Percentiles rank a stretch among this genome's conserved stretches.
phyloP scores from a whole-genome alignment of 805 yeast species.

The Osmozyma mogii region DNA sequence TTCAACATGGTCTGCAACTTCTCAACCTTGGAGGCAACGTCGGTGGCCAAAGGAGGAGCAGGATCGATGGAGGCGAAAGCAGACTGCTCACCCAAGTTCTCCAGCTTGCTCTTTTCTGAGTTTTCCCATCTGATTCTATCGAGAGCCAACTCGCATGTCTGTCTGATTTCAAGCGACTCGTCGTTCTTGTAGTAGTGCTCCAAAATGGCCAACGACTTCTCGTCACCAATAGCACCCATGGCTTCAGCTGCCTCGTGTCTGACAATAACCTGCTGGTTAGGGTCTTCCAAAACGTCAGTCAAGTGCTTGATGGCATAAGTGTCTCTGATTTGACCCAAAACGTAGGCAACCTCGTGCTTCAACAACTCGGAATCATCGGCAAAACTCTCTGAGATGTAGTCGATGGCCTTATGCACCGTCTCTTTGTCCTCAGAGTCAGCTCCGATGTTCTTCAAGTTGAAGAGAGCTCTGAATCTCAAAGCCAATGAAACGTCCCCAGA shows the following conservation, averaged over 20 bases:
- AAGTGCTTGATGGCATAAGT: slow-evolving; percentile 67
- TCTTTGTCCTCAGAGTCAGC: slow-evolving; percentile 50
- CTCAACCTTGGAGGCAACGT: slow-evolving; percentile 44
- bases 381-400: slow-evolving; percentile 81
- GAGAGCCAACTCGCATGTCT: slow-evolving; percentile 95
- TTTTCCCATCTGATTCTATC: slow-evolving; percentile 92
- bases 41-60: slow-evolving; percentile 89
- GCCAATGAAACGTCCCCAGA: slow-evolving; percentile 70
- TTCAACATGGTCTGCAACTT: slow-evolving; percentile 64
- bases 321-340: slow-evolving; percentile 91
- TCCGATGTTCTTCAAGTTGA: slow-evolving; percentile 82
- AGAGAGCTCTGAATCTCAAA: slow-evolving; percentile 86
- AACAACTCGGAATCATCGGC: slow-evolving; percentile 76
- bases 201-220: slow-evolving; percentile 59
- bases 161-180: slow-evolving; percentile 81
- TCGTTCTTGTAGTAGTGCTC: slow-evolving; percentile 60
- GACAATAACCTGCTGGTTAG: slow-evolving; percentile 83
- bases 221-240: slow-evolving; percentile 88
- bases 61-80: slow-evolving; percentile 90
- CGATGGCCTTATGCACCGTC: slow-evolving; percentile 60
- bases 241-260: slow-evolving; percentile 99
- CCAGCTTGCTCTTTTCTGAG: slow-evolving; percentile 56
- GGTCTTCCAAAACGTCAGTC: slow-evolving; percentile 59
- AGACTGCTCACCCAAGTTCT: slow-evolving; percentile 65
- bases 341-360: slow-evolving; percentile 97